Percentiles rank a stretch among this genome's conserved stretches.
Evolutionary conservation across 495 filamentous ascomycete genomes (phyloP).

Genomic region (Penicillium maclennaniae): DNA sequence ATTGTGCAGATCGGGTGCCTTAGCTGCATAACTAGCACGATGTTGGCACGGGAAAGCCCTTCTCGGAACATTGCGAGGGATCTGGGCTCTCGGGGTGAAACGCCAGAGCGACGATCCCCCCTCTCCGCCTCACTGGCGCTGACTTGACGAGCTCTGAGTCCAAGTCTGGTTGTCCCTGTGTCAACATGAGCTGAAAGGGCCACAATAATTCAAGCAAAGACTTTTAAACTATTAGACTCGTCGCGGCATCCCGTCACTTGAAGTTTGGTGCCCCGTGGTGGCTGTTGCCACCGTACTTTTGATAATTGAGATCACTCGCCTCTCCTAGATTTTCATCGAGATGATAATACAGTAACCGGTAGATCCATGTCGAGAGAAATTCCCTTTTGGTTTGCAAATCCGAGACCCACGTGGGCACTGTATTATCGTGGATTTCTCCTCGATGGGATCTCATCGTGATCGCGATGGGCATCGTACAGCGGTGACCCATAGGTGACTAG

Average conservation of each 20-base stretch:
- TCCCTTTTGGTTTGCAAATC: neutral
- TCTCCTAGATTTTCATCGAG: neutral
- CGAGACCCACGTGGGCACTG: neutral
- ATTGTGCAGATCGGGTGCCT: constrained; percentile 9
- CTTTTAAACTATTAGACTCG: constrained; percentile 5
- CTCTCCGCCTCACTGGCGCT: no score
- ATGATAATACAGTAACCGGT: neutral
- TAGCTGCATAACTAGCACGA: neutral
- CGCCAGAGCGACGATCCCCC: constrained; percentile 6
- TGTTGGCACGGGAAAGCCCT: neutral
- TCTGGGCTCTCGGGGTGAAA: neutral
- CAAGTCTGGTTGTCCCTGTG: neutral
- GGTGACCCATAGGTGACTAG: no score
- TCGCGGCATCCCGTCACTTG: constrained; percentile 2
- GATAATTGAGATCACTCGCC: neutral
- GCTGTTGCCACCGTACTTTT: neutral
- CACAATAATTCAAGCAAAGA: neutral
- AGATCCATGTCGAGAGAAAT: neutral
- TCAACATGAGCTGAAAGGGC: neutral
- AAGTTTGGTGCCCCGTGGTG: constrained; percentile 2
- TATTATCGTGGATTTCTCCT: neutral
- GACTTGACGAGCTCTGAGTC: no score
- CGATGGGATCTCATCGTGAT: neutral
- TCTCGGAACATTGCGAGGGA: neutral
- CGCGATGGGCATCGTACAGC: neutral